These are phyloP conservation scores for Hypoxylon sp. DNA, from an alignment of 2,329 filamentous ascomycete genomes.

Conservation along the genomic window DNA sequence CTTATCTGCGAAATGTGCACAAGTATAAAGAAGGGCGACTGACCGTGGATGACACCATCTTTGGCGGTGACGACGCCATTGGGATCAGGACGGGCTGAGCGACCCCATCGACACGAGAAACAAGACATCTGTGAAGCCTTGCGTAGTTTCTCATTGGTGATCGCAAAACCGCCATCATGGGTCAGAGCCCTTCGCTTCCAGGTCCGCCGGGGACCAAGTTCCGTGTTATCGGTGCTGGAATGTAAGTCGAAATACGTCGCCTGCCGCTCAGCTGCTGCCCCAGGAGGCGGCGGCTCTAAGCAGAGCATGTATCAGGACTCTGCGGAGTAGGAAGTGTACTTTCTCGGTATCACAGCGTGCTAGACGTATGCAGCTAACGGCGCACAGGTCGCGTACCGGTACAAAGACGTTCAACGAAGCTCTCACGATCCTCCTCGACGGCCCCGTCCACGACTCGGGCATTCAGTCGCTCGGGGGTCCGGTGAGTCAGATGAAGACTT, in stretches of 20 bases:
- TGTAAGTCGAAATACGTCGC: slow-evolving; percentile 39
- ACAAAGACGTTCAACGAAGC: slow-evolving; percentile 51
- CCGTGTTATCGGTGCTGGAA: slow-evolving; percentile 49
- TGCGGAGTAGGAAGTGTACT: not conserved
- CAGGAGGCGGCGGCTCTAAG: not conserved
- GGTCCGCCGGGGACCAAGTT: slow-evolving; percentile 47
- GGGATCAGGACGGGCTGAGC: slow-evolving; percentile 13
- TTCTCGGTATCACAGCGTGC: not conserved
- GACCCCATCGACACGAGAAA: slow-evolving; percentile 15
- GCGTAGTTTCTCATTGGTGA: slow-evolving; percentile 25
- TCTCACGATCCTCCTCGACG: slow-evolving; percentile 47
- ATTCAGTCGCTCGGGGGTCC: slow-evolving; percentile 49
- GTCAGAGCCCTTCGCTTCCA: slow-evolving; percentile 44
- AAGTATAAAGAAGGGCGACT: slow-evolving; percentile 25
- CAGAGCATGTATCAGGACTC: not conserved
- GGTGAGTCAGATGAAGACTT: slow-evolving; percentile 46
- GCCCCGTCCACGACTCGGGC: slow-evolving; percentile 48
- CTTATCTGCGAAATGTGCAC: slow-evolving; percentile 1
- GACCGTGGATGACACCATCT: slow-evolving; percentile 33
- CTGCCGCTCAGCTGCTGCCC: not conserved
- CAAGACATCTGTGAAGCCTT: slow-evolving; percentile 11
- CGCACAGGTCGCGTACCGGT: slow-evolving; percentile 47
- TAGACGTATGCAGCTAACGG: slow-evolving; percentile 21
- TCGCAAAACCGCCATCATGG: slow-evolving; percentile 38
- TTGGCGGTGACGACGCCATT: slow-evolving; percentile 23